phyloP scores from a whole-genome alignment of 2,329 filamentous ascomycete genomes.

The Penicillium sp. region DNA sequence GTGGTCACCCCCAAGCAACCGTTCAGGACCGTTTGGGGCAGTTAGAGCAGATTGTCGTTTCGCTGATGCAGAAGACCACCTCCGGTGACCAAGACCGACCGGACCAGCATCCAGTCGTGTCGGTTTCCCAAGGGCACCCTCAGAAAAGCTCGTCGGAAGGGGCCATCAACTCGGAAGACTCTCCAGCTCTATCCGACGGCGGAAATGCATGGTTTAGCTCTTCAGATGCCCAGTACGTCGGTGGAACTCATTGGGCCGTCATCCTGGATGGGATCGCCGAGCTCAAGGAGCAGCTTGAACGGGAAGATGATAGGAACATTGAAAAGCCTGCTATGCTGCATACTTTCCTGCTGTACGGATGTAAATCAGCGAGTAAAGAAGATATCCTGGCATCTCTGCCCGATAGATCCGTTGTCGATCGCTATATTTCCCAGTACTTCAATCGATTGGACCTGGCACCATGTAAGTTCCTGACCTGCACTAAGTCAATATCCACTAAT shows the following conservation, averaged over 20 bases:
- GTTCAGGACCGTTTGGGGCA: slow-evolving; percentile 59
- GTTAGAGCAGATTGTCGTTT: slow-evolving; percentile 57
- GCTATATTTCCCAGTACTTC: slow-evolving; percentile 29
- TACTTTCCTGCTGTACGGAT: background rate
- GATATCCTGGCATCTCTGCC: slow-evolving; percentile 26
- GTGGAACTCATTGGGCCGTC: slow-evolving; percentile 29
- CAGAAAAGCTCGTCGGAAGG: background rate
- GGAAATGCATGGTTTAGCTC: background rate
- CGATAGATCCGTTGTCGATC: slow-evolving; percentile 23
- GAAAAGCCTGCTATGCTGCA: background rate
- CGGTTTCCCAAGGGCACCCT: background rate
- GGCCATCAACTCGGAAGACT: background rate
- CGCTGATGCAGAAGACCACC: slow-evolving; percentile 42
- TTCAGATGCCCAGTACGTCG: slow-evolving; percentile 20
- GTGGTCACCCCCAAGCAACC: background rate
- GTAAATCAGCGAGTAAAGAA: background rate
- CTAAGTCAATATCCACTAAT: background rate
- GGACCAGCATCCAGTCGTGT: background rate
- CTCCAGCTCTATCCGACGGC: background rate
- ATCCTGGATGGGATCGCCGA: slow-evolving; percentile 29
- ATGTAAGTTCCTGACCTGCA: background rate
- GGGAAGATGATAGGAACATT: slow-evolving; percentile 1
- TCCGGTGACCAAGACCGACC: background rate
- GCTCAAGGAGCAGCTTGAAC: slow-evolving; percentile 27
- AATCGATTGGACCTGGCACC: slow-evolving; percentile 25